A percentile compares a stretch with the other conserved stretches of the same genome.
Evolutionary conservation across 2,329 filamentous ascomycete genomes (phyloP).

Genomic region (Leptoxyphium fumago): DNA sequence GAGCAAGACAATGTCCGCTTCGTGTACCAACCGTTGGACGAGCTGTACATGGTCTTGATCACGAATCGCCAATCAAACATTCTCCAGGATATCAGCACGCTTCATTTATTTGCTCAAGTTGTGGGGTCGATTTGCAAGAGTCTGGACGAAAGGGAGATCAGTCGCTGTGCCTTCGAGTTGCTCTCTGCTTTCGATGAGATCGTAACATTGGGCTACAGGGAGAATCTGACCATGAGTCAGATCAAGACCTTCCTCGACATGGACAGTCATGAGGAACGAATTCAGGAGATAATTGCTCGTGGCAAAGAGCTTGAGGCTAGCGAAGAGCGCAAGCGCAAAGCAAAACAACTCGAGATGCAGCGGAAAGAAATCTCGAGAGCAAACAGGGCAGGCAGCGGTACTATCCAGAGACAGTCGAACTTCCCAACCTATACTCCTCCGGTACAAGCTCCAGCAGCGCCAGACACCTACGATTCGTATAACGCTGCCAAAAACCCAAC

Average conservation of each 20-base stretch:
- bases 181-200: conserved; percentile 95
- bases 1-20: conserved; percentile 99
- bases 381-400: conserved; percentile 22
- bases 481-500: conserved; percentile 95
- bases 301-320: conserved; percentile 98
- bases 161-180: conserved; percentile 88
- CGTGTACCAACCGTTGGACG: conserved; percentile 96
- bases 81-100: conserved; percentile 93
- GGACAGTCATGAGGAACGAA: conserved; percentile 97
- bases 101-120: conserved; percentile 95
- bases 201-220: conserved; percentile 85
- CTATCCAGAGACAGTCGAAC: conserved; percentile 56
- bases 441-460: conserved; percentile 54
- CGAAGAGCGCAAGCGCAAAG: conserved; percentile 95
- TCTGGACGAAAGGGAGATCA: conserved; percentile 86
- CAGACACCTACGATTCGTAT: conserved; percentile 83
- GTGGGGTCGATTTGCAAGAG: conserved; percentile 94
- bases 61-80: conserved; percentile 99
- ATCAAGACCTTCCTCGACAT: conserved; percentile 99
- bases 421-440: conserved; percentile 85
- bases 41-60: conserved; percentile 98
- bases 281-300: conserved; percentile 89
- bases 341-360: conserved; percentile 97
- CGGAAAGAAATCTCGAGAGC: conserved; percentile 84
- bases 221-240: conserved; percentile 90